Conservation (phyloP, 148 eudicot species). For the Cornus controversa region DNA sequence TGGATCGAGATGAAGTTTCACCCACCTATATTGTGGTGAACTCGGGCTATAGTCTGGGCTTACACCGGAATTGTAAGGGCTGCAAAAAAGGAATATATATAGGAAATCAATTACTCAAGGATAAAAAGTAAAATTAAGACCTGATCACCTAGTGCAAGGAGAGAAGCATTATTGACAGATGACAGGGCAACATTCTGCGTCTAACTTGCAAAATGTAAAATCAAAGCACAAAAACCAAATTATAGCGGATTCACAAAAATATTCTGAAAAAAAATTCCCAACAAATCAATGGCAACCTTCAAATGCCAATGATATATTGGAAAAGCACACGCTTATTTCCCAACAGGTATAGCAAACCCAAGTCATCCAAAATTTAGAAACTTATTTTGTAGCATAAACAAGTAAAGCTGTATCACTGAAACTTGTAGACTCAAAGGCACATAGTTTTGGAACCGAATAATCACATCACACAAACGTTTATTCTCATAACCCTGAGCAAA, state of each 20-base stretch:
- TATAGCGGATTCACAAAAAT: neutral
- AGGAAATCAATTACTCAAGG: too few relatives aligned
- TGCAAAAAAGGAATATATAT: conserved; percentile 14
- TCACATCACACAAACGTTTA: neutral
- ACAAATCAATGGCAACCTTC: neutral
- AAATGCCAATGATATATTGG: neutral
- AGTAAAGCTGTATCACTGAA: neutral
- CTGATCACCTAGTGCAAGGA: too few relatives aligned
- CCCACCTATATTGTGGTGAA: conserved; percentile 57
- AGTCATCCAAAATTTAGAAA: neutral
- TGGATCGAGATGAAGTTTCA: neutral
- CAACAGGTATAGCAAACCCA: neutral
- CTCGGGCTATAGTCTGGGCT: conserved; percentile 56
- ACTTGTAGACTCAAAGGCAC: neutral
- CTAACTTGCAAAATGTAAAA: too few relatives aligned
- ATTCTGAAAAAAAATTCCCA: neutral
- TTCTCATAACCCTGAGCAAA: neutral
- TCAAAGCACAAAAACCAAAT: neutral
- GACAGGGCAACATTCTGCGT: too few relatives aligned
- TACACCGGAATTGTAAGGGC: conserved; percentile 45
- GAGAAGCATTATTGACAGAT: too few relatives aligned
- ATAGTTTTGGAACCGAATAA: neutral
- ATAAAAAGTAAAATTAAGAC: too few relatives aligned
- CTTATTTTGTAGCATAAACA: neutral
- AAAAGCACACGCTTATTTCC: neutral